These are phyloP conservation scores for Dictyostelium purpureum DNA, from an alignment of 78 protist genomes.

Conservation along the genomic window DNA sequence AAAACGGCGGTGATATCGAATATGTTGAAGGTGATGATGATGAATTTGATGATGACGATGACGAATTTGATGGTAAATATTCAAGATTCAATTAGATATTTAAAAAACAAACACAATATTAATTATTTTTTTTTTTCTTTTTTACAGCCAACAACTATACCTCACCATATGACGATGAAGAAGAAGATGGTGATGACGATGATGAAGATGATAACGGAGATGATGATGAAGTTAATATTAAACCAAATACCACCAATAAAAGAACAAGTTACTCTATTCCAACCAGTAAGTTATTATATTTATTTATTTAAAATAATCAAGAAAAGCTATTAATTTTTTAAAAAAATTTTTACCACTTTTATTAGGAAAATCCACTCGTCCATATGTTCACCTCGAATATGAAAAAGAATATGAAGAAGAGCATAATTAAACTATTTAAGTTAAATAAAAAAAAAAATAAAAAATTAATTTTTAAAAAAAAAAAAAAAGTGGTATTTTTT, in stretches of 20 bases:
- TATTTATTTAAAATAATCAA: too few species aligned
- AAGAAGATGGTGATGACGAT: not conserved
- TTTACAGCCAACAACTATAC: not conserved
- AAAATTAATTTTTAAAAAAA: too few species aligned
- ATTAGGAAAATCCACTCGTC: not conserved
- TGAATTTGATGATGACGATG: not conserved
- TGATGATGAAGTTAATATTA: not conserved
- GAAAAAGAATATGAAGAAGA: constrained; percentile 8
- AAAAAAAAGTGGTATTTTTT: too few species aligned
- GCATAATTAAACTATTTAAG: too few species aligned
- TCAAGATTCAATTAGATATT: not conserved
- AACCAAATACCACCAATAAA: not conserved
- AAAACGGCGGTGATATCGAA: not conserved
- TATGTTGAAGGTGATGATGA: constrained; percentile 3
- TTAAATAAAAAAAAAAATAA: too few species aligned
- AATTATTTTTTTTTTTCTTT: not conserved
- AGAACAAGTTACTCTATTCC: not conserved
- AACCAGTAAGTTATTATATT: not conserved
- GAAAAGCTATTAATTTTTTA: not conserved
- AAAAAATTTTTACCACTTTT: not conserved
- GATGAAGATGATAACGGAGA: not conserved
- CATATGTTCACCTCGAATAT: not conserved
- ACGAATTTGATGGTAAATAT: not conserved
- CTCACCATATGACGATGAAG: not conserved
- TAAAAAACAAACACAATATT: not conserved